A percentile compares a stretch with the other conserved stretches of the same genome.
Conservation (phyloP, 2,329 filamentous ascomycete species). For the Fusarium vanettenii region DNA sequence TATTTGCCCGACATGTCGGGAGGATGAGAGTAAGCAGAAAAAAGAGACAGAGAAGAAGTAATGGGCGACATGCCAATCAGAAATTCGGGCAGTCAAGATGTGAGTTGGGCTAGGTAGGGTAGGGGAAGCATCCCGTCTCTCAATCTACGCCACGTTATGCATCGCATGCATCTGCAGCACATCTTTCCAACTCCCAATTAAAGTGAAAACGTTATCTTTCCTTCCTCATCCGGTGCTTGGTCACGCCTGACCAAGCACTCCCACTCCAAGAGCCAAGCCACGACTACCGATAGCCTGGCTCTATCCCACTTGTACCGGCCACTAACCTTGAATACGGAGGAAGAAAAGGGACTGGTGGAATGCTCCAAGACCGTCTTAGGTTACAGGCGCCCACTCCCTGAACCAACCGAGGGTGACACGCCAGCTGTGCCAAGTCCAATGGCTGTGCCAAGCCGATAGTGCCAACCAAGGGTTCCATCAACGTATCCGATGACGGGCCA, state of each 20-base stretch:
- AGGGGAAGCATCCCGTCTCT: neutral
- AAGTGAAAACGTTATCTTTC: neutral
- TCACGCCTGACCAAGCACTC: neutral
- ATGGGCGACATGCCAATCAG: neutral
- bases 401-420: neutral
- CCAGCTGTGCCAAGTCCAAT: neutral
- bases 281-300: neutral
- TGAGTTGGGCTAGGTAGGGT: neutral
- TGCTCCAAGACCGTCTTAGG: neutral
- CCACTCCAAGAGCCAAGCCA: neutral
- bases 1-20: neutral
- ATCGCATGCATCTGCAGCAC: neutral
- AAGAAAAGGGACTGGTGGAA: neutral
- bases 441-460: neutral
- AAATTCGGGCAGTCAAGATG: neutral
- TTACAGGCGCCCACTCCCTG: neutral
- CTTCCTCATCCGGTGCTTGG: neutral
- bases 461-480: neutral
- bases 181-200: neutral
- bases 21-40: no score
- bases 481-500: neutral
- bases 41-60: neutral
- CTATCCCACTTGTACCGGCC: neutral
- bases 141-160: neutral
- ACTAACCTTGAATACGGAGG: neutral